These are phyloP conservation scores for Aspergillus pseudoterreus DNA, from an alignment of 2,329 filamentous ascomycete genomes.

Conservation along the genomic window DNA sequence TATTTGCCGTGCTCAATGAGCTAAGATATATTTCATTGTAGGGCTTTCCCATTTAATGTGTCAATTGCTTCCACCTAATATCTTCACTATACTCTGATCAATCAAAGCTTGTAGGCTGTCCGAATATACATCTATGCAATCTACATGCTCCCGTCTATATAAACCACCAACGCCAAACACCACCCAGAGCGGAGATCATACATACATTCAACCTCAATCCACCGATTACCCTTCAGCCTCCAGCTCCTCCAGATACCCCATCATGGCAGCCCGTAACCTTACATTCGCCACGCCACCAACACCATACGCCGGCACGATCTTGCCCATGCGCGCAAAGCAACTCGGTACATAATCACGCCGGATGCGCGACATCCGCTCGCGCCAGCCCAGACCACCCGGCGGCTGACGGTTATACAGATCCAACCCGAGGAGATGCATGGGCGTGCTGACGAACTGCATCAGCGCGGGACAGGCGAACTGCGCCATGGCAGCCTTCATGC, in stretches of 20 bases:
- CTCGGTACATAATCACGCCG: constrained; percentile 72
- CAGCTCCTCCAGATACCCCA: constrained; percentile 57
- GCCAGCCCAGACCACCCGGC: constrained; percentile 43
- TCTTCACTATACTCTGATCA: no score
- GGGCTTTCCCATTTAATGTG: no score
- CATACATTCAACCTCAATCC: neutral
- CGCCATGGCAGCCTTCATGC: constrained; percentile 58
- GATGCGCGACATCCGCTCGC: constrained; percentile 65
- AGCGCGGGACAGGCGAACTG: constrained; percentile 78
- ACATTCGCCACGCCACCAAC: constrained; percentile 82
- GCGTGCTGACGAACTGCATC: constrained; percentile 76
- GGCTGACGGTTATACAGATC: constrained; percentile 75
- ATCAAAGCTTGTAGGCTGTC: no score
- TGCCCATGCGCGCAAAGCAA: constrained; percentile 69
- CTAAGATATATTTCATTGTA: no score
- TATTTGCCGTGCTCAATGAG: no score
- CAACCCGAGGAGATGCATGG: constrained; percentile 77
- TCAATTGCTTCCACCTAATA: no score
- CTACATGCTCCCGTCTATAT: no score
- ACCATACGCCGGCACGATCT: constrained; percentile 86
- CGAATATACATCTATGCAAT: no score
- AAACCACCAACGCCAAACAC: no score
- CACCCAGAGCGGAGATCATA: no score
- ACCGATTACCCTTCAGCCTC: constrained; percentile 9
- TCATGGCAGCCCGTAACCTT: constrained; percentile 63